Evolutionary conservation across 2,329 filamentous ascomycete genomes (phyloP), one percentile per base, ranked within the genome.

Genomic region (Onygenales sp.): DNA sequence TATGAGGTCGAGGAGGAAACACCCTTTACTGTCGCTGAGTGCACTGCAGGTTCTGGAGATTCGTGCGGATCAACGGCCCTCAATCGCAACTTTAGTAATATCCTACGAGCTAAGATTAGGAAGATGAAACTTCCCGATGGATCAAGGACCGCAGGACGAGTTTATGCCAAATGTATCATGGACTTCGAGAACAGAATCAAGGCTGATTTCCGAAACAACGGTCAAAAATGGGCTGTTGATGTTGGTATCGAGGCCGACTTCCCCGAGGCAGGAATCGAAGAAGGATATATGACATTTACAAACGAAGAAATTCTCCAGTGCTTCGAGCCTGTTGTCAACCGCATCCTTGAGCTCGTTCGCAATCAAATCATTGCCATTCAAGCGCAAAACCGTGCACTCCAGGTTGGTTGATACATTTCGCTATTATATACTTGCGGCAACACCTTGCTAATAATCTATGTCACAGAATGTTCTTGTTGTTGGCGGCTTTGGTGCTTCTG

Each of bases 151-250:
- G 92, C 93, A n/a, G 92, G 92, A 43, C 90, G 92, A 71, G 93
- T 98, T 52, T 97, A 97, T 71, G 92, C 92, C 61, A 97, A 97
- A 76, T 97, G 92, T 71, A 97, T 98, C 73, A 97, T 97, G 92
- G 93, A 98, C 73, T 98, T 98, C 65, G 93, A 98, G 77, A 97
- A 97, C 81, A 81, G 93, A 70, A 96, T 98, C 81, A 98, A 98
- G 79, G 93, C 93, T 49, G 93, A 97, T 71, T 98, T 98, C 85
- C 84, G 93, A 59, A 97, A 97, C 77, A 97, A 96, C 70, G 91
- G 92, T 49, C 92, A 97, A 72, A 97, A 97, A 72, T 97, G 93
- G 93, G 93, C 93, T 44, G 91, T 97, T 17, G 93, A 98, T 68
- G 93, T 98, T 49, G 93, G 93, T 66, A 97, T 98, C 64, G 93